These are phyloP conservation scores for Sporothrix sp. DNA, from an alignment of 2,329 filamentous ascomycete species.

Conservation along the genomic window DNA sequence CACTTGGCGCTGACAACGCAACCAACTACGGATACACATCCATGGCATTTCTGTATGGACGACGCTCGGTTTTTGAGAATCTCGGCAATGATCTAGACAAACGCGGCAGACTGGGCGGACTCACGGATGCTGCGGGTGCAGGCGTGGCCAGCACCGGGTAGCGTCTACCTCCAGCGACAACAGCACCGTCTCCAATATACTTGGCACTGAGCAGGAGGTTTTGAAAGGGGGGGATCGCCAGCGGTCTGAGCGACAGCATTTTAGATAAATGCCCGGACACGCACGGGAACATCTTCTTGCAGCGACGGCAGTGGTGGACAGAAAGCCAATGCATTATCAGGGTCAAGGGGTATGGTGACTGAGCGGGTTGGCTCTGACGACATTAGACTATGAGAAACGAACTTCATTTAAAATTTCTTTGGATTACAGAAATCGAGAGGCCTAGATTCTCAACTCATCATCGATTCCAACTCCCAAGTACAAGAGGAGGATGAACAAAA, in stretches of 20 bases:
- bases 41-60: neutral
- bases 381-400: too few species aligned
- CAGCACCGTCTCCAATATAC: neutral
- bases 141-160: neutral
- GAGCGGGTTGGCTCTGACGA: too few species aligned
- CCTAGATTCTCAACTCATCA: too few species aligned
- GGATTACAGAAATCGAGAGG: too few species aligned
- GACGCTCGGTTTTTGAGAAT: neutral
- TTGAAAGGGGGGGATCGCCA: neutral
- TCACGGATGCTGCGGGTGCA: neutral
- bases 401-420: too few species aligned
- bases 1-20: constrained; percentile 21
- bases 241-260: neutral
- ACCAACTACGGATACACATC: neutral
- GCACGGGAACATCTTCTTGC: neutral
- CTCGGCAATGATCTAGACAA: neutral
- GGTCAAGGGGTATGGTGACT: neutral
- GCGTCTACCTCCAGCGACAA: neutral
- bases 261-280: neutral
- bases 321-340: neutral
- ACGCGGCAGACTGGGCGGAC: neutral
- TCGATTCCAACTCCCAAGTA: too few species aligned
- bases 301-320: neutral
- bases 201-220: neutral
- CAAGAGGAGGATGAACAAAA: too few species aligned